Conservation (phyloP, 108 stramenopile genomes). For the Nannochloropsis oceanica region DNA sequence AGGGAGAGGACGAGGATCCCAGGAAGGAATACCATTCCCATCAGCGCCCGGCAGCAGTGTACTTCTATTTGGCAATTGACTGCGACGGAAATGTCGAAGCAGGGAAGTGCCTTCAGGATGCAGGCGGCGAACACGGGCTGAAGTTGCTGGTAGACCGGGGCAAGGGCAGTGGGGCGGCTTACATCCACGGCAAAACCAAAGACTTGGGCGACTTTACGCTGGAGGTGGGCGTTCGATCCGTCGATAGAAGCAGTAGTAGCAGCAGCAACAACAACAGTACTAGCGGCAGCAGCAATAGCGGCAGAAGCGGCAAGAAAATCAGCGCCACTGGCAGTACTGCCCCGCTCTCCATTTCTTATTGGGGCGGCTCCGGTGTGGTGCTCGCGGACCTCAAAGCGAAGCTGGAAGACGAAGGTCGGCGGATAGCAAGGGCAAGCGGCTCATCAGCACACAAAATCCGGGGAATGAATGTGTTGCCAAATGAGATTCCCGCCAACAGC, state of each 20-base stretch:
- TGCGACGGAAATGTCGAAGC: neutral
- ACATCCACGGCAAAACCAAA: neutral
- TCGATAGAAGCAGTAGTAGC: too few species aligned
- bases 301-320: neutral
- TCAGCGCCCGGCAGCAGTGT: neutral
- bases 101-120: neutral
- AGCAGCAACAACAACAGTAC: neutral
- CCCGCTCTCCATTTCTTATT: neutral
- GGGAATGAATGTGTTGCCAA: neutral
- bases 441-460: neutral
- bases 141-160: neutral
- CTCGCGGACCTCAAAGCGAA: neutral
- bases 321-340: neutral
- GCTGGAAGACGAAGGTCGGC: neutral
- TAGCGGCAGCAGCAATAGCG: neutral
- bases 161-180: neutral
- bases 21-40: neutral
- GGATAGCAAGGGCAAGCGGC: neutral
- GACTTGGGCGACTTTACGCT: conserved; percentile 2
- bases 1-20: neutral
- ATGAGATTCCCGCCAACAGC: neutral
- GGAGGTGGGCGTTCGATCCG: neutral
- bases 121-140: neutral
- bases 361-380: neutral
- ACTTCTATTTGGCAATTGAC: conserved; percentile 12